These are phyloP conservation scores for Lodderomyces metapsilosis DNA, from an alignment of 1,139 yeast species.

Conservation along the genomic window DNA sequence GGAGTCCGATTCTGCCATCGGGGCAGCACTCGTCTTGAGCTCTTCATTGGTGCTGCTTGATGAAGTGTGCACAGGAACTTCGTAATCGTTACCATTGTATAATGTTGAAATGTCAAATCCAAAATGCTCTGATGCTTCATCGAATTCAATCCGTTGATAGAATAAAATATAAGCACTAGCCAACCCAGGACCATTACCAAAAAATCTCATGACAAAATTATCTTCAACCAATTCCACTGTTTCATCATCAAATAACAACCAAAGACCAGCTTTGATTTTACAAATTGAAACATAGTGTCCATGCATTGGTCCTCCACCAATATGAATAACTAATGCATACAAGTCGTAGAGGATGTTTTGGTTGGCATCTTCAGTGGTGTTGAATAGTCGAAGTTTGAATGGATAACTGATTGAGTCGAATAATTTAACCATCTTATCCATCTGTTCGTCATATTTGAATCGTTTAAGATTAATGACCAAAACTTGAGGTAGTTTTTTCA, in stretches of 20 bases:
- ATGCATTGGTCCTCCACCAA: conserved; percentile 97
- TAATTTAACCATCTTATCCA: conserved; percentile 79
- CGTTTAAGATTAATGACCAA: conserved; percentile 84
- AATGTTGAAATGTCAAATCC: conserved; percentile 36
- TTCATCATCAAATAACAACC: conserved; percentile 95
- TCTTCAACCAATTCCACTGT: conserved; percentile 89
- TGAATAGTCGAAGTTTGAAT: conserved; percentile 66
- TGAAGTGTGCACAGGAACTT: conserved; percentile 1
- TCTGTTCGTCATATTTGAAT: conserved; percentile 84
- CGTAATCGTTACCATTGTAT: conserved; percentile 33
- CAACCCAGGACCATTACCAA: conserved; percentile 85
- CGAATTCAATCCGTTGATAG: conserved; percentile 41
- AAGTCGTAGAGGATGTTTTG: conserved; percentile 63
- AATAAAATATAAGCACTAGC: conserved; percentile 91
- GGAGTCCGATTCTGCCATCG: conserved; percentile 3
- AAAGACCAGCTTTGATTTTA: conserved; percentile 74
- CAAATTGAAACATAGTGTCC: conserved; percentile 92
- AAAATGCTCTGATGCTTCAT: conserved; percentile 28
- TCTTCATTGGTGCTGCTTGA: conserved; percentile 10
- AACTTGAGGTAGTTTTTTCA: conserved; percentile 74
- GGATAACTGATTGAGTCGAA: conserved; percentile 87
- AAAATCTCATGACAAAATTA: conserved; percentile 76
- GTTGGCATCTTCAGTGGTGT: conserved; percentile 58
- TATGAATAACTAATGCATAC: conserved; percentile 84
- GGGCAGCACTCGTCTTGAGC: background rate